Evolutionary conservation across 495 filamentous ascomycete species (phyloP).

Genomic region (Tetracladium setigerum): DNA sequence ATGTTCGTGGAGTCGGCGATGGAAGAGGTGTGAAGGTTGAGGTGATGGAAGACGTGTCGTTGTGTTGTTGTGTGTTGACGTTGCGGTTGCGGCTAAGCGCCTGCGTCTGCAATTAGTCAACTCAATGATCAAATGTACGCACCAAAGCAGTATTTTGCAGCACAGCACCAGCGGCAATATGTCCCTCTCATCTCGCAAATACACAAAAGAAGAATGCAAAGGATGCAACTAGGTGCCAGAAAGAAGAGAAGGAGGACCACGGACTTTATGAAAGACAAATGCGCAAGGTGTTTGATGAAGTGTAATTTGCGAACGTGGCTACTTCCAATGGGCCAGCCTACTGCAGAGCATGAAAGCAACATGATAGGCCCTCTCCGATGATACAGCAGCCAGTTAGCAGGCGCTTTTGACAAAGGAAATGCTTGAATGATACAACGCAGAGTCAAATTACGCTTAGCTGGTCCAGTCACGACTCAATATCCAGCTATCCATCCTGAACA

Average conservation of each 20-base stretch:
- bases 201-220: constrained; percentile 1
- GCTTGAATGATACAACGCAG: constrained; percentile 25
- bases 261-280: constrained; percentile 17
- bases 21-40: background rate
- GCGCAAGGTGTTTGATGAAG: constrained; percentile 14
- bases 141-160: constrained; percentile 4
- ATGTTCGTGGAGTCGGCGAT: background rate
- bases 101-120: constrained; percentile 5
- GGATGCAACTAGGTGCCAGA: constrained; percentile 3
- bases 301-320: constrained; percentile 23
- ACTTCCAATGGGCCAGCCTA: constrained; percentile 22
- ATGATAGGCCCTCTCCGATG: constrained; percentile 18
- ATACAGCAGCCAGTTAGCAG: constrained; percentile 20
- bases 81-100: constrained; percentile 14
- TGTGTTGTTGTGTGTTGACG: constrained; percentile 8
- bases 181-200: background rate
- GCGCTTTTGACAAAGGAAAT: constrained; percentile 22
- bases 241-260: constrained; percentile 7
- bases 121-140: constrained; percentile 12
- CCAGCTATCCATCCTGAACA: constrained; percentile 15
- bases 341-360: constrained; percentile 17
- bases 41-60: background rate
- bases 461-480: constrained; percentile 22
- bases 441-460: constrained; percentile 23
- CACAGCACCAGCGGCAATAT: background rate